These are phyloP conservation scores for Penicillium sp. DNA, from an alignment of 2,329 filamentous ascomycete genomes.

Conservation along the genomic window DNA sequence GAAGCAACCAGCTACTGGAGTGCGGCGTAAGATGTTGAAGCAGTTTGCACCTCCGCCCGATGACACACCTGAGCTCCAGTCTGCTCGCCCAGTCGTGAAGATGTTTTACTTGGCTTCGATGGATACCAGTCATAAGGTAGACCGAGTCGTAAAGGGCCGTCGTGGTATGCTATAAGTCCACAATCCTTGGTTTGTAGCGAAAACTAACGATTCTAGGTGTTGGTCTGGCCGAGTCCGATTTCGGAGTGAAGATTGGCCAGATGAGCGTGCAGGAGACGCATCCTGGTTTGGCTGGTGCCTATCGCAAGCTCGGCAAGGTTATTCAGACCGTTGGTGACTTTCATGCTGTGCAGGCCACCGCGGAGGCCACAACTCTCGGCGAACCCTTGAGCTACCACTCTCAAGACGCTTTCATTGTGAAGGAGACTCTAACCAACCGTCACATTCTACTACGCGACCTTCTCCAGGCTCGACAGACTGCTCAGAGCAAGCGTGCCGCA, in stretches of 20 bases:
- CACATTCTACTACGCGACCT: conserved; percentile 95
- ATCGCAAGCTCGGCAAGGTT: conserved; percentile 90
- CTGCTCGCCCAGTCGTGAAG: conserved; percentile 88
- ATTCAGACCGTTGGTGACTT: conserved; percentile 93
- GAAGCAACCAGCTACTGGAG: conserved; percentile 95
- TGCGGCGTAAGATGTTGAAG: conserved; percentile 92
- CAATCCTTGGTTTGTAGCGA: not conserved
- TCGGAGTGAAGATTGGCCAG: conserved; percentile 82
- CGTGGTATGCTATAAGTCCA: conserved; percentile 63
- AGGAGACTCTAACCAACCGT: conserved; percentile 95
- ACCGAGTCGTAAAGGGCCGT: conserved; percentile 87
- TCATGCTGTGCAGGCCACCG: conserved; percentile 93
- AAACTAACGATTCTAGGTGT: conserved; percentile 60
- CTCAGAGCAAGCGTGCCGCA: conserved; percentile 78
- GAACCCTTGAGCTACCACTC: conserved; percentile 95
- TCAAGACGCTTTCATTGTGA: conserved; percentile 94
- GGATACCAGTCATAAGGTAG: conserved; percentile 96
- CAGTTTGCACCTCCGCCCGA: conserved; percentile 97
- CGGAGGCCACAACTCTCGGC: conserved; percentile 90
- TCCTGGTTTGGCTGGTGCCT: conserved; percentile 81
- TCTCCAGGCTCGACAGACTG: conserved; percentile 82
- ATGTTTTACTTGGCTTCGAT: conserved; percentile 93
- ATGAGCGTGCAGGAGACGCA: conserved; percentile 92
- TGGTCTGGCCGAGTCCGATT: conserved; percentile 87
- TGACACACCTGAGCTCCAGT: conserved; percentile 90